Evolutionary conservation across 2,329 filamentous ascomycete species (phyloP), one percentile per base, ranked within the genome.

Genomic region (Cladobotryum mycophilum): DNA sequence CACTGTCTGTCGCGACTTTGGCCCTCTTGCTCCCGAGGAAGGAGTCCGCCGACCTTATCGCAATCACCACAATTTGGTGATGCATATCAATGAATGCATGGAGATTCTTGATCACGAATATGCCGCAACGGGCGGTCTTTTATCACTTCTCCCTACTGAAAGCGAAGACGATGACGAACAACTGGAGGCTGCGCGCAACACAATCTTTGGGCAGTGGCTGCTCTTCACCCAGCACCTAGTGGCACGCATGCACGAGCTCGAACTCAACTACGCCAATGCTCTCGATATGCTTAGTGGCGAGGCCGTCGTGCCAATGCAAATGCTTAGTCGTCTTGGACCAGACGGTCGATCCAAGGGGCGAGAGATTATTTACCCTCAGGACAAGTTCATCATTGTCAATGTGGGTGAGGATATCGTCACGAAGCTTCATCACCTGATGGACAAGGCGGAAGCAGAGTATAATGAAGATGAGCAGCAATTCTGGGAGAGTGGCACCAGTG

Each of bases 61-160:
- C 45, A 71, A 67, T 48, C 76, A 80, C 55, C 67, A 74, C 54
- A 70, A 70, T 33, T 70, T 83, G 14, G 65, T 80, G 25, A 69
- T 72, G 67, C 80, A 83, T 60, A 79, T 80, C 53, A 82, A 83
- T 59, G 71, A 76, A 52, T 77, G 79, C 46, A 74, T 84, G 5
- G 79, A 82, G 65, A 69, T 77, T 2, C 71, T 84, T 6, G 80
- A 84, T 56, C 78, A 82, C 59, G 79, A 82, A 61, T 79, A 76
- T 57, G 70, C 72, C 41, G 68, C 72, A 22, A 75, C 76, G 35
- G 80, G 80, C 14, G 80, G 80, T 2, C 64, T 84, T 15, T 67
- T 83, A 40, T 72, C 75, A 15, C 65, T 82, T 7, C 69, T 84
- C 1, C 80, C 80, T 0, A 67, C 67, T 2, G 66, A 70, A 14